Evolutionary conservation across 768 basidiomycete species (phyloP).

Genomic region (Leccinum uliginosum): DNA sequence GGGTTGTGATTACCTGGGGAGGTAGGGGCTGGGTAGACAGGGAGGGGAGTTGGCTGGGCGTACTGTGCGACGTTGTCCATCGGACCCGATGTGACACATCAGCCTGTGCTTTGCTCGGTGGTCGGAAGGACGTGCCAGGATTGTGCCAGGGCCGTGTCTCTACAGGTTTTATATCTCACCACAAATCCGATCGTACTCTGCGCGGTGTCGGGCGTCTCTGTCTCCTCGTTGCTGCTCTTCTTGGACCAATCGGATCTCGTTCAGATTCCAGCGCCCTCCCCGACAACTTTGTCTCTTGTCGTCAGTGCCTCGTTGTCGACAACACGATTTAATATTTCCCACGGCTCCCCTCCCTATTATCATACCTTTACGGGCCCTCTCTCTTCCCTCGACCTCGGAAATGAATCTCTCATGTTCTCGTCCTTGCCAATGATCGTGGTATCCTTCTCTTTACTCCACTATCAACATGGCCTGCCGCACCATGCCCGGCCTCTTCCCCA

Average conservation of each 20-base stretch:
- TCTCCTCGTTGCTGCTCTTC: slow-evolving; percentile 13
- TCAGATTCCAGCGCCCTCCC: slow-evolving; percentile 14
- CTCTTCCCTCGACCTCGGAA: slow-evolving; percentile 23
- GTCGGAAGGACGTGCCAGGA: slow-evolving; percentile 29
- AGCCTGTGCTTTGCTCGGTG: slow-evolving; percentile 29
- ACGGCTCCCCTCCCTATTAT: slow-evolving; percentile 19
- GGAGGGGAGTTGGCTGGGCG: slow-evolving; percentile 22
- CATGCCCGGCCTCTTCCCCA: slow-evolving; percentile 16
- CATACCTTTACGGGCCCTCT: slow-evolving; percentile 16
- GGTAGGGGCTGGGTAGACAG: slow-evolving; percentile 29
- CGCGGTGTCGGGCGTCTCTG: slow-evolving; percentile 15
- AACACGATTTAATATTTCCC: slow-evolving; percentile 2
- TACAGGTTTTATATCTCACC: slow-evolving; percentile 29
- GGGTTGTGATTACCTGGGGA: slow-evolving; percentile 28
- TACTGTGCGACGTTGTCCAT: slow-evolving; percentile 36
- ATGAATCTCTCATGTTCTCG: slow-evolving; percentile 33
- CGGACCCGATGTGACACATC: slow-evolving; percentile 33
- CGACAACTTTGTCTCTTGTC: slow-evolving; percentile 18
- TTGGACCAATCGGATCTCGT: slow-evolving; percentile 6
- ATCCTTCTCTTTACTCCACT: slow-evolving; percentile 26
- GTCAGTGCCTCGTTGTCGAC: slow-evolving; percentile 19
- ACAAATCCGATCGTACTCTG: slow-evolving; percentile 16
- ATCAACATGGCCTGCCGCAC: slow-evolving; percentile 27
- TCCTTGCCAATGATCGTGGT: slow-evolving; percentile 24
- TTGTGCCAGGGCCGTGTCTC: slow-evolving; percentile 22